A percentile compares a stretch with the other conserved stretches of the same genome.
Evolutionary conservation across 805 yeast species (phyloP).

Genomic region (Yamadazyma paraphyllophila): DNA sequence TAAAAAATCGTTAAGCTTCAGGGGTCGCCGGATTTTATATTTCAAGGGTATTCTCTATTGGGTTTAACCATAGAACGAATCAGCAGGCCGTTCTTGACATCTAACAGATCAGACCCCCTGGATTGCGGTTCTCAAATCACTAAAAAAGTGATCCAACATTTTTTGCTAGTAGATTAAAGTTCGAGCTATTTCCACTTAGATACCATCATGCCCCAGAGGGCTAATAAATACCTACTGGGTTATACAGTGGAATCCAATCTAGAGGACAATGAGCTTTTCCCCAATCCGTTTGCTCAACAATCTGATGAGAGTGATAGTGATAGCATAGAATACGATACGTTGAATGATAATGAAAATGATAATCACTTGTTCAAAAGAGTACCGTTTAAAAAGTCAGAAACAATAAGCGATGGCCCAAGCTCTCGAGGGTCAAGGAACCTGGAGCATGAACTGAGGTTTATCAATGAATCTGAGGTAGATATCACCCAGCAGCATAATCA

Average conservation of each 20-base stretch:
- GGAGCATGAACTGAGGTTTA: not conserved
- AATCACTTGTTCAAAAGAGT: constrained; percentile 11
- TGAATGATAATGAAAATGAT: not conserved
- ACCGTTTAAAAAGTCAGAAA: constrained; percentile 5
- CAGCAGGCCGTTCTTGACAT: too few relatives aligned
- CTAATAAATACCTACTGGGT: constrained; percentile 16
- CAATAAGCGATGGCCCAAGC: constrained; percentile 6
- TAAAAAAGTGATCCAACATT: not conserved
- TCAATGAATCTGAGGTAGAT: constrained; percentile 5
- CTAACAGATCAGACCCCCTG: too few relatives aligned
- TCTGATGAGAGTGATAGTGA: constrained; percentile 4
- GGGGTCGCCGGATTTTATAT: too few relatives aligned
- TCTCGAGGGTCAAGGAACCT: not conserved
- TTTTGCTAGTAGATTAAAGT: not conserved
- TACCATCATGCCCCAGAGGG: constrained; percentile 12
- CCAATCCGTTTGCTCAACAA: constrained; percentile 10
- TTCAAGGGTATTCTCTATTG: too few relatives aligned
- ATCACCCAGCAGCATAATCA: constrained; percentile 7
- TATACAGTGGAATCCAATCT: constrained; percentile 17
- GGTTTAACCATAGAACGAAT: too few relatives aligned
- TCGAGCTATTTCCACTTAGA: not conserved
- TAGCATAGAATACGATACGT: constrained; percentile 5
- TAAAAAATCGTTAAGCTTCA: too few relatives aligned
- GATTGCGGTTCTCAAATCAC: not conserved
- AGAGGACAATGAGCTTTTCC: constrained; percentile 14